Evolutionary conservation across 116 monocot species (phyloP).

Genomic region (Posidonia oceanica): DNA sequence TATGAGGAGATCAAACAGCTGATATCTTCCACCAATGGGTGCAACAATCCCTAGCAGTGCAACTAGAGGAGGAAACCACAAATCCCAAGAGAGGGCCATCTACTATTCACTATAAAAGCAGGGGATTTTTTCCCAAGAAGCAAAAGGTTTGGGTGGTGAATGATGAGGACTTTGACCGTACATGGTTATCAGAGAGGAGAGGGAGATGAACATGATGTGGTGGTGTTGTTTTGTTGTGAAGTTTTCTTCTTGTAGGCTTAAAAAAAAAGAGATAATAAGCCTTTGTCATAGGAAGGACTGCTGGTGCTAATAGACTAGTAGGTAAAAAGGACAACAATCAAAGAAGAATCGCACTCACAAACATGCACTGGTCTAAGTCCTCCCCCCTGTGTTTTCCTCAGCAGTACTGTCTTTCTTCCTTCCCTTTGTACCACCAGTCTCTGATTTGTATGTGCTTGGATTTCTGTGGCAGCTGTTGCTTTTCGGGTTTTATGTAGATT

Average conservation of each 20-base stretch:
- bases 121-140: neutral
- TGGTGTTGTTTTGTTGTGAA: neutral
- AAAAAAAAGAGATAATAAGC: too few species aligned
- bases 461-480: neutral
- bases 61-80: neutral
- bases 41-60: neutral
- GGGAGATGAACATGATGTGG: neutral
- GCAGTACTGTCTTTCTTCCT: neutral
- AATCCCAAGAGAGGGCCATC: neutral
- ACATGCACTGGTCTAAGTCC: neutral
- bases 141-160: neutral
- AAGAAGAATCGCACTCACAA: constrained; percentile 4
- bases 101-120: neutral
- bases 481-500: neutral
- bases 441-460: constrained; percentile 9
- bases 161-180: neutral
- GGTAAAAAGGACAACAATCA: neutral
- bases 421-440: neutral
- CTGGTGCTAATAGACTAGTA: too few species aligned
- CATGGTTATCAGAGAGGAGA: neutral
- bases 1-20: neutral
- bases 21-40: neutral
- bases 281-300: too few species aligned
- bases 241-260: too few species aligned
- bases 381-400: neutral